Percentiles rank a stretch among this genome's conserved stretches.
phyloP scores from a whole-genome alignment of 768 basidiomycete species.

The Suillus americanus region DNA sequence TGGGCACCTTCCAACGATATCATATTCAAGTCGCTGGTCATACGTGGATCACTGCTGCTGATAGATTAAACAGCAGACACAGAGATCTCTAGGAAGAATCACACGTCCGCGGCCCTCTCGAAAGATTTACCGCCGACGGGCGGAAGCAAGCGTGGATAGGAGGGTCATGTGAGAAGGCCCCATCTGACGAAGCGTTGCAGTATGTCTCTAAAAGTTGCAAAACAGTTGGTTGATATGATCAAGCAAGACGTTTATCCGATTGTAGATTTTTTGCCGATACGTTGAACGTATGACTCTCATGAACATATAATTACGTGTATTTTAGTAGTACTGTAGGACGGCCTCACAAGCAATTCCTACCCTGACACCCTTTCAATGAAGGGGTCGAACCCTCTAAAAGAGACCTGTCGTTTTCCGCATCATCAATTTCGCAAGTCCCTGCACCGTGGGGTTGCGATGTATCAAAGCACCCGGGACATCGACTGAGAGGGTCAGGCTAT shows the following conservation, averaged over 20 bases:
- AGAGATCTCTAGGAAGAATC: constrained; percentile 26
- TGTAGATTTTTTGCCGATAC: background rate
- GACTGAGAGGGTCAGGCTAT: too few species aligned
- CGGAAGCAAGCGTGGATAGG: constrained; percentile 2
- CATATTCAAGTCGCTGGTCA: constrained; percentile 15
- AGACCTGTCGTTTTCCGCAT: background rate
- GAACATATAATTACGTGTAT: background rate
- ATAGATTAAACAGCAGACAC: constrained; percentile 16
- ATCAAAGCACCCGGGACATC: too few species aligned
- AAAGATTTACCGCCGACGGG: background rate
- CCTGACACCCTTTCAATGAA: background rate
- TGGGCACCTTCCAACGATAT: constrained; percentile 18
- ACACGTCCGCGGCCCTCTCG: background rate
- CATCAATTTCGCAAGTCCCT: background rate
- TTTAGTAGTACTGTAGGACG: background rate
- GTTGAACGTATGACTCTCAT: background rate
- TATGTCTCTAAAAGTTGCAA: background rate
- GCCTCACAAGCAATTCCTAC: background rate
- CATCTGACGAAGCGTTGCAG: background rate
- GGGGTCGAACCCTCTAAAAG: background rate
- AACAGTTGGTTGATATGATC: background rate
- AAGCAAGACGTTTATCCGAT: background rate
- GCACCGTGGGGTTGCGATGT: background rate
- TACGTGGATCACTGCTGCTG: constrained; percentile 28
- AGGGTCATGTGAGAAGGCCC: background rate